Percentiles rank a stretch among this genome's conserved stretches.
Evolutionary conservation across 306 rosid genomes (phyloP).

Genomic region (Fagus crenata): DNA sequence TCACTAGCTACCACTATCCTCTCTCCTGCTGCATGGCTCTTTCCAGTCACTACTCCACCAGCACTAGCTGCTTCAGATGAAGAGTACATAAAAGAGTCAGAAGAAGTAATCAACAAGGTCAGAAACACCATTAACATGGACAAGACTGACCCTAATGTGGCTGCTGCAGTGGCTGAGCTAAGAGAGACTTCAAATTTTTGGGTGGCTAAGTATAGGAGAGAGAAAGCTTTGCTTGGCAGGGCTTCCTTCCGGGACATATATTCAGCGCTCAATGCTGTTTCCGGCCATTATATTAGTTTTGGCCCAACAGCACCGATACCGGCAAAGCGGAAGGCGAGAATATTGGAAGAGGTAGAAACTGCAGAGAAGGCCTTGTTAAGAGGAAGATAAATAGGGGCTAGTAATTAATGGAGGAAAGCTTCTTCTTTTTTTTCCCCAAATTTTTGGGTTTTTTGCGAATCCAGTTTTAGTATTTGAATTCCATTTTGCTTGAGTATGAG

Average conservation of each 20-base stretch:
- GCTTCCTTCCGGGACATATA: slow-evolving; percentile 85
- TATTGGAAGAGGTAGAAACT: slow-evolving; percentile 84
- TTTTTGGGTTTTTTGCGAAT: neutral
- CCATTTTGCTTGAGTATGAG: neutral
- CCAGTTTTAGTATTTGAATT: neutral
- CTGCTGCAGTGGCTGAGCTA: slow-evolving; percentile 68
- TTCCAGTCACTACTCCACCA: slow-evolving; percentile 45
- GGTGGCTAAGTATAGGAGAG: slow-evolving; percentile 95
- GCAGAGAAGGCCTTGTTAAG: slow-evolving; percentile 80
- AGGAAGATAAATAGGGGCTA: slow-evolving; percentile 53
- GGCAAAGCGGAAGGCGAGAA: slow-evolving; percentile 69
- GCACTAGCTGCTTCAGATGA: slow-evolving; percentile 67
- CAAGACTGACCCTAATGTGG: slow-evolving; percentile 72
- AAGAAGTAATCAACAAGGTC: slow-evolving; percentile 71
- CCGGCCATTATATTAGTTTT: slow-evolving; percentile 88
- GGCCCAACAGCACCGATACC: slow-evolving; percentile 97
- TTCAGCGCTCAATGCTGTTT: slow-evolving; percentile 87
- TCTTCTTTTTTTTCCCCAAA: neutral
- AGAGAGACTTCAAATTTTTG: slow-evolving; percentile 77
- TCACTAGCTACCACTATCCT: slow-evolving; percentile 47
- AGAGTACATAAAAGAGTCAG: slow-evolving; percentile 81
- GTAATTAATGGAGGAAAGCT: neutral
- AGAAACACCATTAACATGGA: slow-evolving; percentile 69
- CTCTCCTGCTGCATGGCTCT: slow-evolving; percentile 37
- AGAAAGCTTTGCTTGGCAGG: slow-evolving; percentile 73